phyloP scores from a whole-genome alignment of 2,329 filamentous ascomycete genomes.

The Xylariaceae sp. region DNA sequence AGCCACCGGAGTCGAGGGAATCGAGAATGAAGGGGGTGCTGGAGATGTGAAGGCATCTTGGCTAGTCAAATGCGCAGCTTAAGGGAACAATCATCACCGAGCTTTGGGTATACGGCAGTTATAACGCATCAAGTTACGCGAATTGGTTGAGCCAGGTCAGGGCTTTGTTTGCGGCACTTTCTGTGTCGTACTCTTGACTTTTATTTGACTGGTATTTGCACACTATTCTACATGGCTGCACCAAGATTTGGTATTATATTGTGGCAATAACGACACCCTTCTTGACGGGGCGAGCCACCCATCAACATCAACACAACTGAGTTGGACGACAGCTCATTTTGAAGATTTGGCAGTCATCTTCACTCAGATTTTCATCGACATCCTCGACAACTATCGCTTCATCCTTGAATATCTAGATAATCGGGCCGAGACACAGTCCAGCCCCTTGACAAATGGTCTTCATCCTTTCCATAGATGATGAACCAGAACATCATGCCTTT shows the following conservation, averaged over 20 bases:
- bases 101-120: background rate
- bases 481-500: background rate
- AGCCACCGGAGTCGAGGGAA: conserved; percentile 12
- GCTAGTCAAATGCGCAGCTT: background rate
- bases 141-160: too few species aligned
- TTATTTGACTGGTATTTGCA: background rate
- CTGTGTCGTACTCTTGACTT: background rate
- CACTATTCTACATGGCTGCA: background rate
- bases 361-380: background rate
- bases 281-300: background rate
- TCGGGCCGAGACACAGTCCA: background rate
- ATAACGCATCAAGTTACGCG: too few species aligned
- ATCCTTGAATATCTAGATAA: background rate
- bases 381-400: background rate
- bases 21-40: background rate
- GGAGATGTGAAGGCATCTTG: background rate
- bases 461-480: background rate
- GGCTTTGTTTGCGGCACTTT: background rate
- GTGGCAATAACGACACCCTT: background rate
- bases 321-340: background rate
- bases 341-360: background rate
- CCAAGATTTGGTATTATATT: background rate
- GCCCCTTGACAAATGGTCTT: background rate
- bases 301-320: background rate
- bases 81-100: background rate